Percentiles rank a stretch among this genome's conserved stretches.
phyloP scores from a whole-genome alignment of 495 filamentous ascomycete species.

The Neurospora sublineolata region DNA sequence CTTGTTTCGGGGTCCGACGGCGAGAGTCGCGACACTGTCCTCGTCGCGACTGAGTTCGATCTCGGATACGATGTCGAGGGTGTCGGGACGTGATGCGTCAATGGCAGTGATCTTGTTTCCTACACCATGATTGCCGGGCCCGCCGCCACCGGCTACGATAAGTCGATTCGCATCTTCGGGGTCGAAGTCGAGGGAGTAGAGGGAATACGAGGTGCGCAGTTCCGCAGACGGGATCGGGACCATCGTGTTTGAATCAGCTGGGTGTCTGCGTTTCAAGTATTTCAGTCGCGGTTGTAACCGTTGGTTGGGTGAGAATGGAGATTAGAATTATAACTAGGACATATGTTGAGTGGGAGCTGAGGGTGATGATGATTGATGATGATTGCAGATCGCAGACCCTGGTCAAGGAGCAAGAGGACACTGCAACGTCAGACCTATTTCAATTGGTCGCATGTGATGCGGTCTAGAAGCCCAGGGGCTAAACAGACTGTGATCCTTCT shows the following conservation, averaged over 20 bases:
- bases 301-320: background rate
- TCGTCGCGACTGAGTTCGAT: constrained; percentile 76
- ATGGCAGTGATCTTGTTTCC: constrained; percentile 79
- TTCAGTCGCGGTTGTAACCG: background rate
- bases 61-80: constrained; percentile 56
- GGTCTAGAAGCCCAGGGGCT: background rate
- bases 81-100: constrained; percentile 47
- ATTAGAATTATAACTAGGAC: background rate
- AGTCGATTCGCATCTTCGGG: constrained; percentile 62
- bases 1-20: constrained; percentile 45
- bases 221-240: constrained; percentile 17
- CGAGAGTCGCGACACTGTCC: constrained; percentile 81
- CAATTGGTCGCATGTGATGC: background rate
- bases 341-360: background rate
- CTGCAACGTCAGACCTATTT: background rate
- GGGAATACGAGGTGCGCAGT: constrained; percentile 58
- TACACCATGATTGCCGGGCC: constrained; percentile 73
- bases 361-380: background rate
- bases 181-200: constrained; percentile 84
- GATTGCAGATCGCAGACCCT: background rate
- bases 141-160: constrained; percentile 85
- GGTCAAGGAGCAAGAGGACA: background rate
- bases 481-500: background rate
- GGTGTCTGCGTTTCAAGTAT: background rate
- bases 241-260: constrained; percentile 9